A percentile compares a stretch with the other conserved stretches of the same genome.
Evolutionary conservation across 371 early-diverging fungal species (phyloP).

Genomic region (Apophysomyces sp.): DNA sequence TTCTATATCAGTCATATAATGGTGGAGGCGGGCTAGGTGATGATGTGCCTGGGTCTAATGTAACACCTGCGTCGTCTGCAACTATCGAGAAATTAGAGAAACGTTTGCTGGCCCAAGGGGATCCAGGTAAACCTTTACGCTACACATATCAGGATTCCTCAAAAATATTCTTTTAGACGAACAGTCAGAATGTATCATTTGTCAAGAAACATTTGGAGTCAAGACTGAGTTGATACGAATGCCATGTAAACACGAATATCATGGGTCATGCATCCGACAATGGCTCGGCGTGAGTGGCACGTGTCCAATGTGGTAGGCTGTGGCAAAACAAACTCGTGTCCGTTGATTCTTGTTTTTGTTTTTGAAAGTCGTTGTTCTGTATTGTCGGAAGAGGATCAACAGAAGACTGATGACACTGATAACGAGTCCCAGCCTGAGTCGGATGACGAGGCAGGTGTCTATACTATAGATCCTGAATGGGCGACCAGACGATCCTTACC

Average conservation of each 20-base stretch:
- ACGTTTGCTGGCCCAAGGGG: background rate
- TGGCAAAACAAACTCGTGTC: background rate
- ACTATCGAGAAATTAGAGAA: background rate
- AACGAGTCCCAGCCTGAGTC: background rate
- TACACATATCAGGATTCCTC: background rate
- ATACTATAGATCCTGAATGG: background rate
- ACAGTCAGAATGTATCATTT: background rate
- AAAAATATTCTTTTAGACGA: background rate
- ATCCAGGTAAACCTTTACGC: background rate
- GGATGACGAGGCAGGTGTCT: background rate
- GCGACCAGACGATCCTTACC: background rate
- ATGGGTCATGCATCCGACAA: background rate
- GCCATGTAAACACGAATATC: background rate
- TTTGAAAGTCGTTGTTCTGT: background rate
- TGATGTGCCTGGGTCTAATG: no score
- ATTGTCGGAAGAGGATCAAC: background rate
- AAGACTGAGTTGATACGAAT: background rate
- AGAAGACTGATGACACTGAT: background rate
- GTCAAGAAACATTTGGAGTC: background rate
- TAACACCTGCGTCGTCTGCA: no score
- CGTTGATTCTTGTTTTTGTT: background rate
- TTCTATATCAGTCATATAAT: no score
- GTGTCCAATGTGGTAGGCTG: slow-evolving; percentile 1
- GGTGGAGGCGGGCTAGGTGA: no score
- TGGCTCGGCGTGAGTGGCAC: background rate